Percentiles rank a stretch among this genome's conserved stretches.
Evolutionary conservation across 805 yeast genomes (phyloP).

Genomic region (Ogataea thermomethanolica): DNA sequence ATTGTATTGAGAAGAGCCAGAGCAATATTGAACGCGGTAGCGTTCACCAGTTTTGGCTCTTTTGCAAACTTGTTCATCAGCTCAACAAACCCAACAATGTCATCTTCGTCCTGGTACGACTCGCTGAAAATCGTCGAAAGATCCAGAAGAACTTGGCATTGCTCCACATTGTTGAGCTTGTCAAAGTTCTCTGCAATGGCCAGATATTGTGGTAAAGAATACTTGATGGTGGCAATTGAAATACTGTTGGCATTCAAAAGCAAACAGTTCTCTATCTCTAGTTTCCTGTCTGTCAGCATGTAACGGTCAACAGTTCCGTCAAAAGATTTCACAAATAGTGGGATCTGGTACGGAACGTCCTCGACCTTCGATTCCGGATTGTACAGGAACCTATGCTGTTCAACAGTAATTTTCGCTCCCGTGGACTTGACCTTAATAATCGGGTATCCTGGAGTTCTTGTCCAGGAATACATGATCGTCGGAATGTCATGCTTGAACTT

Average conservation of each 20-base stretch:
- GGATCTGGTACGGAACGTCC: slow-evolving; percentile 60
- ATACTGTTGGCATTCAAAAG: slow-evolving; percentile 42
- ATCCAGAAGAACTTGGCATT: slow-evolving; percentile 38
- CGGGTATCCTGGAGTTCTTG: slow-evolving; percentile 58
- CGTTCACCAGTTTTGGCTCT: slow-evolving; percentile 27
- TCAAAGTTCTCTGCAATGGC: slow-evolving; percentile 26
- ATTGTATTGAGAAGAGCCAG: slow-evolving; percentile 34
- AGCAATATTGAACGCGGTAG: slow-evolving; percentile 35
- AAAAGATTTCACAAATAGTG: slow-evolving; percentile 42
- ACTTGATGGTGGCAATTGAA: slow-evolving; percentile 49
- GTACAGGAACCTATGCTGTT: slow-evolving; percentile 39
- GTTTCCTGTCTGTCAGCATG: slow-evolving; percentile 42
- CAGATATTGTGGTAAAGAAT: slow-evolving; percentile 31
- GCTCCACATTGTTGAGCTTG: slow-evolving; percentile 31
- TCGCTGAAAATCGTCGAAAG: slow-evolving; percentile 38
- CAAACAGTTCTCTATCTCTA: slow-evolving; percentile 26
- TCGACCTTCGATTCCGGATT: slow-evolving; percentile 36
- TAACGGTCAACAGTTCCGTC: slow-evolving; percentile 38
- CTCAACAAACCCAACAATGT: slow-evolving; percentile 33
- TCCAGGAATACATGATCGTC: slow-evolving; percentile 57
- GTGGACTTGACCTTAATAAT: slow-evolving; percentile 37
- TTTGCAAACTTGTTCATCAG: slow-evolving; percentile 30
- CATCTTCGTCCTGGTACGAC: slow-evolving; percentile 29
- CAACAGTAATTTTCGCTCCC: slow-evolving; percentile 31
- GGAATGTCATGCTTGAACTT: slow-evolving; percentile 40